A percentile compares a stretch with the other conserved stretches of the same genome.
phyloP scores from a whole-genome alignment of 129 eudicot genomes.

The Centaurea solstitialis region DNA sequence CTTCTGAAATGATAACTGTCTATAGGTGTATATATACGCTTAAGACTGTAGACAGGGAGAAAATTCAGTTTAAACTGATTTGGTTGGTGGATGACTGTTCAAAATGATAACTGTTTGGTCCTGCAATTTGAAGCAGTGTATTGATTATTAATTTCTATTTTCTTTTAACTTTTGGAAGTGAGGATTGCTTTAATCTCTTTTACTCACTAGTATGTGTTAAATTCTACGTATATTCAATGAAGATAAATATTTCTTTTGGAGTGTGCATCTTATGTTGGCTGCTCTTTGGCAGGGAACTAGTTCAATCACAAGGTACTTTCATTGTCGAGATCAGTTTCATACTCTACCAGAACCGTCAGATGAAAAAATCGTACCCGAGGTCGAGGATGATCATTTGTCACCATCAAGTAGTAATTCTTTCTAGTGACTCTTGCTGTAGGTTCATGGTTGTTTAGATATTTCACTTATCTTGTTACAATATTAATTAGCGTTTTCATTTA shows the following conservation, averaged over 20 bases:
- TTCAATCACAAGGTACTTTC: conserved; percentile 79
- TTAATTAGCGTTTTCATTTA: conserved; percentile 12
- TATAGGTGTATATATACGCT: background rate
- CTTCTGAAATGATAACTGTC: background rate
- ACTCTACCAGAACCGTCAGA: conserved; percentile 30
- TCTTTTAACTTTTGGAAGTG: background rate
- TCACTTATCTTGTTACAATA: background rate
- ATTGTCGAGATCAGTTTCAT: conserved; percentile 37
- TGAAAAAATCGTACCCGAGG: conserved; percentile 41
- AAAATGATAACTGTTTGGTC: background rate
- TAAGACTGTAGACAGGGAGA: too few species aligned
- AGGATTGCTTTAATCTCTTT: background rate
- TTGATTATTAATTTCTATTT: background rate
- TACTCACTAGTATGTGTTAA: conserved; percentile 6
- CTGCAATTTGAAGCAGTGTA: background rate
- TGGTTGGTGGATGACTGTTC: too few species aligned
- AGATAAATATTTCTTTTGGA: background rate
- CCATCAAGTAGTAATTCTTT: conserved; percentile 42
- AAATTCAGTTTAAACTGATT: too few species aligned
- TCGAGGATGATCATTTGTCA: conserved; percentile 40
- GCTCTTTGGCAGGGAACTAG: conserved; percentile 66
- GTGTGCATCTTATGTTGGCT: background rate
- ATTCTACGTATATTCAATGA: background rate
- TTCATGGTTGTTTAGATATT: background rate
- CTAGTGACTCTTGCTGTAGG: conserved; percentile 3